A percentile compares a stretch with the other conserved stretches of the same genome.
Evolutionary conservation across 257 asterid genomes (phyloP).

Genomic region (Coffea canephora): DNA sequence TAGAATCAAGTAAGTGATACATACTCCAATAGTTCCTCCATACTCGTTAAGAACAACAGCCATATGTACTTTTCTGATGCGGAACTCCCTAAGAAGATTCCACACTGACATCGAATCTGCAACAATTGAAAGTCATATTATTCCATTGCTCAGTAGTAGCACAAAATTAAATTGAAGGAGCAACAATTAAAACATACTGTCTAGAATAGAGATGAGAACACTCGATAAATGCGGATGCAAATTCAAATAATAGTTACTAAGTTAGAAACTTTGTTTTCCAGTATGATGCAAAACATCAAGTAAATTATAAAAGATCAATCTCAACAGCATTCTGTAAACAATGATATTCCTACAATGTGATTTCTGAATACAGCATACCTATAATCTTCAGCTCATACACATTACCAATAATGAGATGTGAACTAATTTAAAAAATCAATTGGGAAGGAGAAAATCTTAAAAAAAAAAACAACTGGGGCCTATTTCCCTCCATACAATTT

Average conservation of each 20-base stretch:
- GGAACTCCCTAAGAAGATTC: slow-evolving; percentile 99
- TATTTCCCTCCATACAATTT: not conserved
- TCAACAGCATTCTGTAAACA: not conserved
- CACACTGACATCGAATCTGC: slow-evolving; percentile 99
- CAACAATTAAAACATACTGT: not conserved
- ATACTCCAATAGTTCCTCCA: slow-evolving; percentile 98
- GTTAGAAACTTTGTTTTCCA: not conserved
- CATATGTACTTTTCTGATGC: slow-evolving; percentile 99
- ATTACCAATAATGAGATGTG: not conserved
- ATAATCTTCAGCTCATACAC: not conserved
- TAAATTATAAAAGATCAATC: not conserved
- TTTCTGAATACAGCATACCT: not conserved
- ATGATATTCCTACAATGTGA: not conserved
- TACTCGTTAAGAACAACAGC: slow-evolving; percentile 98
- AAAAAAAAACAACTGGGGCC: not conserved
- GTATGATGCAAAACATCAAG: not conserved
- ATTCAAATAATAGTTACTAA: not conserved
- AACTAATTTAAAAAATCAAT: not conserved
- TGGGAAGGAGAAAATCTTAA: not conserved
- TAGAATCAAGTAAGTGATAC: slow-evolving; percentile 23
- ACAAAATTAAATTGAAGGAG: not conserved
- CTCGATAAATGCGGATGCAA: slow-evolving; percentile 1
- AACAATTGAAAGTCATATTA: slow-evolving; percentile 20
- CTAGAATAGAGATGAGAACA: not conserved
- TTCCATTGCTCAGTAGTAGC: not conserved